These are phyloP conservation scores for Saccharomyces hybrid DNA, from an alignment of 1,139 yeast species.

Conservation along the genomic window DNA sequence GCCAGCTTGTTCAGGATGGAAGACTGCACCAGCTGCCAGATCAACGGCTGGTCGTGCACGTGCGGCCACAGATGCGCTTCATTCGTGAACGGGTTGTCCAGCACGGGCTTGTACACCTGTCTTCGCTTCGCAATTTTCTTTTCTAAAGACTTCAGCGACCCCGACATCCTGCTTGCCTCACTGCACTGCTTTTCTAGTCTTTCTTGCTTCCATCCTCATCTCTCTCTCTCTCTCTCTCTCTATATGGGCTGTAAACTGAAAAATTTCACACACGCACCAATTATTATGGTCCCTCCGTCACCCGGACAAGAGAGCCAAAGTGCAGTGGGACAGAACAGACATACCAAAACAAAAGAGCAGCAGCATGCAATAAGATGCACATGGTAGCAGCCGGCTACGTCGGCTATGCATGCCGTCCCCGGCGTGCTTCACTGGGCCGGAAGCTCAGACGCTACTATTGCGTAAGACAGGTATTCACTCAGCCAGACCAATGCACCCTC, in stretches of 20 bases:
- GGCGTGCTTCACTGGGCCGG: too few relatives aligned
- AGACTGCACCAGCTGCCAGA: constrained; percentile 20
- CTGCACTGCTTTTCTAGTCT: neutral
- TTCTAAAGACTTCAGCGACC: constrained; percentile 17
- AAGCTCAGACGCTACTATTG: neutral
- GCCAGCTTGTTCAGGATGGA: constrained; percentile 16
- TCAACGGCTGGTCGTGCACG: constrained; percentile 23
- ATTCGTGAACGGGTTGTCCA: constrained; percentile 27
- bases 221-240: neutral
- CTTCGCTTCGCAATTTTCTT: constrained; percentile 20
- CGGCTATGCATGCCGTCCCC: too few relatives aligned
- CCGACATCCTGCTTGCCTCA: neutral
- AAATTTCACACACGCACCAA: neutral
- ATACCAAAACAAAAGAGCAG: neutral
- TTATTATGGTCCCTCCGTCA: neutral
- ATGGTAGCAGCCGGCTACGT: neutral
- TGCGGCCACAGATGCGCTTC: constrained; percentile 27
- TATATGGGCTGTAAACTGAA: neutral
- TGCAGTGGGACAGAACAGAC: too few relatives aligned
- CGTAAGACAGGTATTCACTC: neutral
- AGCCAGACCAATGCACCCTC: neutral
- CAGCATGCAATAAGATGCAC: neutral
- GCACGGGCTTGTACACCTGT: constrained; percentile 28
- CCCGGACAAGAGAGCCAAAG: neutral
- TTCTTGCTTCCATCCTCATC: neutral